Conservation (phyloP, 2,329 filamentous ascomycete species). For the Colletotrichum sp. region DNA sequence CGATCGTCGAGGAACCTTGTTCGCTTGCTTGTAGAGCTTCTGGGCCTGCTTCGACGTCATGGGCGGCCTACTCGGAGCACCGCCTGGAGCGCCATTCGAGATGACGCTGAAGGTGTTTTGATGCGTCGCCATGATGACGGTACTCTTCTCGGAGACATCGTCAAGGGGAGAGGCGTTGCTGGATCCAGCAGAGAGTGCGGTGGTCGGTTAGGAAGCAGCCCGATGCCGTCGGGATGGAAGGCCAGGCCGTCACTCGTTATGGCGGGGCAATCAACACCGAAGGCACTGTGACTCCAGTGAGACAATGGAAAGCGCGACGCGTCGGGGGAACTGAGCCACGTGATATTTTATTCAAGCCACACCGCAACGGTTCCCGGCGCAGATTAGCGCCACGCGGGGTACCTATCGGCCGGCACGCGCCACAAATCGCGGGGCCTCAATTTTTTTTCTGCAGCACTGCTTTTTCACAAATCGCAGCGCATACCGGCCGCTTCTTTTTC, state of each 20-base stretch:
- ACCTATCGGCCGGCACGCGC: not conserved
- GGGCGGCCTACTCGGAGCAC: constrained; percentile 28
- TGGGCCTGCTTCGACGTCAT: constrained; percentile 49
- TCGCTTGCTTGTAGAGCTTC: constrained; percentile 41
- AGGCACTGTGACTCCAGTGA: not conserved
- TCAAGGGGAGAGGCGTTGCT: not conserved
- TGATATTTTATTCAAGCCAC: not conserved
- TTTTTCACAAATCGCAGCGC: not conserved
- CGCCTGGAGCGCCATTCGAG: constrained; percentile 32
- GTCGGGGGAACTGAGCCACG: constrained; percentile 1
- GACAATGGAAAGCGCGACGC: not conserved
- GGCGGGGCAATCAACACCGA: constrained; percentile 16
- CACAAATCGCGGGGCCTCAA: constrained; percentile 21
- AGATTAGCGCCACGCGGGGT: constrained; percentile 20
- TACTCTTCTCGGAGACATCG: constrained; percentile 1
- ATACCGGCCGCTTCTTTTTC: not conserved
- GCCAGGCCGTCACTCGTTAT: not conserved
- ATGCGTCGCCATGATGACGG: constrained; percentile 38
- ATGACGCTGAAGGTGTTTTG: constrained; percentile 50
- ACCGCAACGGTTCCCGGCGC: not conserved
- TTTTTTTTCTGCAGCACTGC: constrained; percentile 2
- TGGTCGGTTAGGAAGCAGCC: not conserved
- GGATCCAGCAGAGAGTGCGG: not conserved
- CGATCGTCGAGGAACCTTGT: constrained; percentile 42
- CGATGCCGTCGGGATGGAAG: not conserved